phyloP scores from a whole-genome alignment of 768 basidiomycete species.

The Collybia nuda region DNA sequence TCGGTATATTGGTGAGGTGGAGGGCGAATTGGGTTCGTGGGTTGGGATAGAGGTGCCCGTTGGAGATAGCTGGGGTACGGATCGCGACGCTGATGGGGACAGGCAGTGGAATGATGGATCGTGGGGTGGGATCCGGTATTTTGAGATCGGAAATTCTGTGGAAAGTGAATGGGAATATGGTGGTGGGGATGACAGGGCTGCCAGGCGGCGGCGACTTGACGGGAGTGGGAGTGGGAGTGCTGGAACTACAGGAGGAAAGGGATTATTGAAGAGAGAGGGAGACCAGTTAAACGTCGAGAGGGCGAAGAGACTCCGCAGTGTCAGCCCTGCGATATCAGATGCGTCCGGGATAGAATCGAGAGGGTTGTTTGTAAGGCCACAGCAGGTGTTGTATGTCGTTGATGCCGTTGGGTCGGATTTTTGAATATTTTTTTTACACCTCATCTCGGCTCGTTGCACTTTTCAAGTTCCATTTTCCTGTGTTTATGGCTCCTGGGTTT shows the following conservation, averaged over 20 bases:
- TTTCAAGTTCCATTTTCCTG: neutral
- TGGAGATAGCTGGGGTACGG: conserved; percentile 27
- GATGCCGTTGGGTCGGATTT: conserved; percentile 74
- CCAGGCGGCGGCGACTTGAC: conserved; percentile 42
- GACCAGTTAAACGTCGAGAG: conserved; percentile 49
- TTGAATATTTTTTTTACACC: conserved; percentile 25
- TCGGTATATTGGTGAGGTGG: conserved; percentile 84
- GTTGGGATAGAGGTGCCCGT: conserved; percentile 89
- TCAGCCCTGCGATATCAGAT: conserved; percentile 64
- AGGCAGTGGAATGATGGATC: conserved; percentile 86
- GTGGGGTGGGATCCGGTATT: conserved; percentile 81
- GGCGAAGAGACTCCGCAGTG: conserved; percentile 71
- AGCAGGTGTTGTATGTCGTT: conserved; percentile 85
- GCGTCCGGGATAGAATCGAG: conserved; percentile 55
- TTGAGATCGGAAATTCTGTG: conserved; percentile 59
- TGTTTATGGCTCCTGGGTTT: neutral
- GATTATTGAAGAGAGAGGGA: conserved; percentile 38
- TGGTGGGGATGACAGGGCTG: conserved; percentile 44
- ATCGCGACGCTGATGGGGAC: conserved; percentile 38
- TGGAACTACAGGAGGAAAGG: conserved; percentile 24
- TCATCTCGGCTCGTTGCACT: neutral
- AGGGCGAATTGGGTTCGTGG: conserved; percentile 83
- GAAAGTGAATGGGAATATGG: conserved; percentile 67
- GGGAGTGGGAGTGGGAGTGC: conserved; percentile 25
- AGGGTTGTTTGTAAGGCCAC: conserved; percentile 81